Percentiles rank a stretch among this genome's conserved stretches.
These are phyloP conservation scores for Clavariopsis aquatica DNA, from an alignment of 495 filamentous ascomycete genomes.

Conservation along the genomic window DNA sequence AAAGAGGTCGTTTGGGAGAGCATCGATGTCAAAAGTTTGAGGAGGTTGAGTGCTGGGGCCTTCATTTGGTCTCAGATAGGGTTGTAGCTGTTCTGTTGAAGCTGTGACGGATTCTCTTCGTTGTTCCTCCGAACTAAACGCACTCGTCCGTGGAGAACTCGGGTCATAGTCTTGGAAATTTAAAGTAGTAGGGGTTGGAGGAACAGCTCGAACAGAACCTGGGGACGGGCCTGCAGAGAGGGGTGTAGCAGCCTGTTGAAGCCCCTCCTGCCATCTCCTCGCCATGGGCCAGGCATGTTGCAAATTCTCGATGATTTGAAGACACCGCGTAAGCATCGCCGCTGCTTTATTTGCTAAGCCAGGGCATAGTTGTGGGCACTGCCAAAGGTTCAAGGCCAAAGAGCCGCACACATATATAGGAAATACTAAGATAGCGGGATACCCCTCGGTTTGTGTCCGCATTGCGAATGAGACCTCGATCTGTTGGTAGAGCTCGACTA, in stretches of 20 bases:
- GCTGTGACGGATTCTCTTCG: background rate
- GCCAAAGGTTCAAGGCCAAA: slow-evolving; percentile 48
- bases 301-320: slow-evolving; percentile 1
- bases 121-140: background rate
- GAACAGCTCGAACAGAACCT: background rate
- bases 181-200: background rate
- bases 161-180: background rate
- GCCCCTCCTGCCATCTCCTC: background rate
- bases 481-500: slow-evolving; percentile 50
- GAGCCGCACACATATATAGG: slow-evolving; percentile 55
- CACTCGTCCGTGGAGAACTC: background rate
- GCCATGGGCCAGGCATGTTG: slow-evolving; percentile 14
- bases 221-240: background rate
- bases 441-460: slow-evolving; percentile 47
- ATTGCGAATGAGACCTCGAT: slow-evolving; percentile 52
- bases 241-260: slow-evolving; percentile 3
- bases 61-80: background rate
- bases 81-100: background rate
- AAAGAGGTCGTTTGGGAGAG: background rate
- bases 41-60: background rate
- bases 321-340: background rate
- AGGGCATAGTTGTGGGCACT: slow-evolving; percentile 3
- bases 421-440: slow-evolving; percentile 56
- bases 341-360: background rate
- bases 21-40: background rate